phyloP scores from a whole-genome alignment of 2,329 filamentous ascomycete genomes.

The Pyricularia sp. region DNA sequence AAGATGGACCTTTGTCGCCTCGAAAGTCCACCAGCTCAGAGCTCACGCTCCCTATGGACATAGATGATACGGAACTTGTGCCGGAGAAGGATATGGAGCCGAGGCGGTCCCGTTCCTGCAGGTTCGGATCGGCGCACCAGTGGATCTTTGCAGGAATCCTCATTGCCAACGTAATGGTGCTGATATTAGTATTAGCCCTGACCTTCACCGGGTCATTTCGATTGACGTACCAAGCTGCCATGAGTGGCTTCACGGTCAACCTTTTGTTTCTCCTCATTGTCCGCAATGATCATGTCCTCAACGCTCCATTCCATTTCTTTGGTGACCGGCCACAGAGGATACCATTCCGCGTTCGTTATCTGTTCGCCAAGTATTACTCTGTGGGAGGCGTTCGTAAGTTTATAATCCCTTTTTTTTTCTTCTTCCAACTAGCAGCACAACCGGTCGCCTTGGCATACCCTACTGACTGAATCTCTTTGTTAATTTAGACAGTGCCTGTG shows the following conservation, averaged over 20 bases:
- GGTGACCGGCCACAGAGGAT: slow-evolving; percentile 13
- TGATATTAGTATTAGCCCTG: background rate
- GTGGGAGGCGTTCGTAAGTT: slow-evolving; percentile 40
- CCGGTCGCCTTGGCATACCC: background rate
- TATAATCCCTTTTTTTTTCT: slow-evolving; percentile 12
- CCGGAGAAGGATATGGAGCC: background rate
- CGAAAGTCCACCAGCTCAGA: background rate
- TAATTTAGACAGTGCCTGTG: slow-evolving; percentile 29
- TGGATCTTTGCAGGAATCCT: background rate
- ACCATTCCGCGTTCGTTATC: slow-evolving; percentile 30
- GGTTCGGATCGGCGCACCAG: background rate
- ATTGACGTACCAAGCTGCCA: slow-evolving; percentile 10
- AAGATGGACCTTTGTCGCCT: background rate
- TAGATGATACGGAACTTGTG: background rate
- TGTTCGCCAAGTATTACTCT: slow-evolving; percentile 37
- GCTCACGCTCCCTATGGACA: background rate
- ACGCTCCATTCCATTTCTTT: slow-evolving; percentile 31
- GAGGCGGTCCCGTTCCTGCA: background rate
- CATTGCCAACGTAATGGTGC: background rate
- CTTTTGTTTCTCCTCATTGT: slow-evolving; percentile 31
- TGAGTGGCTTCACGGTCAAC: slow-evolving; percentile 22
- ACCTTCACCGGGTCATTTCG: background rate
- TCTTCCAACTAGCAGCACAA: background rate
- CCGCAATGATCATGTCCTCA: slow-evolving; percentile 38
- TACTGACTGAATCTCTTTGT: background rate